Conservation (phyloP, 306 rosid genomes). For the Morella rubra region DNA sequence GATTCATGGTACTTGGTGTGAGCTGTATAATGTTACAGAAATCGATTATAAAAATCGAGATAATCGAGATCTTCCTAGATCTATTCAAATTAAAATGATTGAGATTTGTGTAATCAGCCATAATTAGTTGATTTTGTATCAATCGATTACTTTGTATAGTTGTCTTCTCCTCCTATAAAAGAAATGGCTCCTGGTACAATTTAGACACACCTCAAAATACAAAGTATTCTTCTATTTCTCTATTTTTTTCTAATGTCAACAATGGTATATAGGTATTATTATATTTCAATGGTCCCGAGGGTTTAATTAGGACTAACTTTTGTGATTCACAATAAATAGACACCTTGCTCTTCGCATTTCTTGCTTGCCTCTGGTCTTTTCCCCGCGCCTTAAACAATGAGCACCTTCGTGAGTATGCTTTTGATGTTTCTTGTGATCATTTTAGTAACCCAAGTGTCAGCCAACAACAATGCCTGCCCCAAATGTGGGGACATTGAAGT, state of each 20-base stretch:
- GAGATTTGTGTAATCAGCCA: too few relatives aligned
- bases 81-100: too few relatives aligned
- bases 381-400: constrained; percentile 13
- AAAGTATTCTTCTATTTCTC: too few relatives aligned
- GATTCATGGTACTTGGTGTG: not conserved
- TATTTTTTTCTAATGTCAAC: too few relatives aligned
- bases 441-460: constrained; percentile 27
- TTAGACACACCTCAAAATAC: too few relatives aligned
- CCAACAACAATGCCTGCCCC: constrained; percentile 42
- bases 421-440: constrained; percentile 31
- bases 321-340: constrained; percentile 29
- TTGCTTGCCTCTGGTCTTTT: constrained; percentile 13
- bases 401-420: constrained; percentile 30
- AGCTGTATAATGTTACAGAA: too few relatives aligned
- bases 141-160: too few relatives aligned
- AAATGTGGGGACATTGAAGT: constrained; percentile 59
- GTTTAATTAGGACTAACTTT: not conserved
- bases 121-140: too few relatives aligned
- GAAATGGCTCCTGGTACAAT: too few relatives aligned
- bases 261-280: not conserved
- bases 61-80: too few relatives aligned
- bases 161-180: too few relatives aligned
- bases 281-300: constrained; percentile 2
- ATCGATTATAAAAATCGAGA: too few relatives aligned
- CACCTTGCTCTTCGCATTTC: constrained; percentile 11